Percentiles rank a stretch among this genome's conserved stretches.
phyloP scores from a whole-genome alignment of 169 alveolate genomes.

The Eimeria brunetti region DNA sequence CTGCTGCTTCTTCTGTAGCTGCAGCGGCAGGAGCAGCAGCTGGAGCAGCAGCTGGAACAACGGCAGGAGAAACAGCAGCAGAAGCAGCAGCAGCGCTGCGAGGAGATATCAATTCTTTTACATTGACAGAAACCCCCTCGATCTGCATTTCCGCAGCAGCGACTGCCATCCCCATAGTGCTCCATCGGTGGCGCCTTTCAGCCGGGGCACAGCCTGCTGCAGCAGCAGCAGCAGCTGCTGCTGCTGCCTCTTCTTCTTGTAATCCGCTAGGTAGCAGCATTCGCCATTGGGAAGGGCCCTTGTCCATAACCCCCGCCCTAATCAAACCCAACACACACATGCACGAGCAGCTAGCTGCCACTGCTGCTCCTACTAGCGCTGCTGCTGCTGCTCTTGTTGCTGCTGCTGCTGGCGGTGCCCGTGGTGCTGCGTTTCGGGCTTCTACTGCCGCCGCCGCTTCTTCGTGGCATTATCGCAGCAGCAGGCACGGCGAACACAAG shows the following conservation, averaged over 20 bases:
- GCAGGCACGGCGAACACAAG: background rate
- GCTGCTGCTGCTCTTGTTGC: background rate
- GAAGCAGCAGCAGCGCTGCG: background rate
- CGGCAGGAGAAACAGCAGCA: background rate
- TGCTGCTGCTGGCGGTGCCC: background rate
- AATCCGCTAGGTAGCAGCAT: slow-evolving; percentile 30
- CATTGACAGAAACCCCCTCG: background rate
- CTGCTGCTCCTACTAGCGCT: background rate
- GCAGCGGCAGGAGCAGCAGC: background rate
- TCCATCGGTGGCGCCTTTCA: background rate
- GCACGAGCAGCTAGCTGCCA: background rate
- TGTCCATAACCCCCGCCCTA: slow-evolving; percentile 61
- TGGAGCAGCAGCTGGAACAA: background rate
- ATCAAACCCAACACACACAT: background rate
- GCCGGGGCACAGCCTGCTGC: background rate
- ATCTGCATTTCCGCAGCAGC: slow-evolving; percentile 25
- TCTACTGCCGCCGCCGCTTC: too few relatives aligned
- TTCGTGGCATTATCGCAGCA: background rate
- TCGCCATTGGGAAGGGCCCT: slow-evolving; percentile 68
- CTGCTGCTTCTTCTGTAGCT: background rate
- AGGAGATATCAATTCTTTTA: background rate
- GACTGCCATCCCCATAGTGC: background rate
- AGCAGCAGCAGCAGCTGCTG: background rate
- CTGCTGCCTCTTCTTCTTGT: slow-evolving; percentile 15
- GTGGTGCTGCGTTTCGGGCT: background rate